These are phyloP conservation scores for Grigorovia transvaalensis DNA, from an alignment of 805 yeast genomes.

Conservation along the genomic window DNA sequence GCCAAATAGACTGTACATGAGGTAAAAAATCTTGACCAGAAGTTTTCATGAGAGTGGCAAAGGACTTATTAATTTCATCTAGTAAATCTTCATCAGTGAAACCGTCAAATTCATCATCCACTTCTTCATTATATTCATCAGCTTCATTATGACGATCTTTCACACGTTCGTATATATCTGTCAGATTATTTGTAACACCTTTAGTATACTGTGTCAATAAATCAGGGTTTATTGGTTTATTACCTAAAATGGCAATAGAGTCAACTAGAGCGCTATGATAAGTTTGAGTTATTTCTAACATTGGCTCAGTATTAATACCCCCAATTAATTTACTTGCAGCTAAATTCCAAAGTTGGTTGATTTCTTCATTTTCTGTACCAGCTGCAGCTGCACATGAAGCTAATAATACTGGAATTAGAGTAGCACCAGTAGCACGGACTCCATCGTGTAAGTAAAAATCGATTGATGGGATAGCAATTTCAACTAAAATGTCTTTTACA, in stretches of 20 bases:
- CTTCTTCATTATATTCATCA: conserved; percentile 81
- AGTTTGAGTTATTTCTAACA: conserved; percentile 68
- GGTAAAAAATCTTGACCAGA: conserved; percentile 49
- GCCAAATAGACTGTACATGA: conserved; percentile 53
- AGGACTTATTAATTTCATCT: conserved; percentile 72
- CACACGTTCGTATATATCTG: conserved; percentile 61
- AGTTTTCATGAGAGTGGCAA: conserved; percentile 60
- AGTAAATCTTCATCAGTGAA: conserved; percentile 81
- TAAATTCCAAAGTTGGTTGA: conserved; percentile 60
- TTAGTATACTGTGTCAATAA: conserved; percentile 49
- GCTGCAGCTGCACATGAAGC: conserved; percentile 45
- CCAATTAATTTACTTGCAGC: conserved; percentile 58
- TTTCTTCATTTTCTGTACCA: conserved; percentile 44
- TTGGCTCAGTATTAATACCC: conserved; percentile 67
- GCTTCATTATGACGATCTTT: conserved; percentile 63
- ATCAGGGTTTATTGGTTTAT: conserved; percentile 42
- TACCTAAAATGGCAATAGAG: conserved; percentile 59
- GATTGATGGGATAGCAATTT: conserved; percentile 77
- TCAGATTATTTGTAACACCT: conserved; percentile 49
- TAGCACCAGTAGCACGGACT: conserved; percentile 85
- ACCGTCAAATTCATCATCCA: conserved; percentile 75
- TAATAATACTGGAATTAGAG: conserved; percentile 68
- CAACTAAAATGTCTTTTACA: conserved; percentile 65
- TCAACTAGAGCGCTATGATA: conserved; percentile 65
- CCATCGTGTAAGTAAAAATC: conserved; percentile 91